Evolutionary conservation across 176 grass and related monocot species (phyloP), one percentile per base, ranked within the genome.

Genomic region (Miscanthus lutarioriparius): DNA sequence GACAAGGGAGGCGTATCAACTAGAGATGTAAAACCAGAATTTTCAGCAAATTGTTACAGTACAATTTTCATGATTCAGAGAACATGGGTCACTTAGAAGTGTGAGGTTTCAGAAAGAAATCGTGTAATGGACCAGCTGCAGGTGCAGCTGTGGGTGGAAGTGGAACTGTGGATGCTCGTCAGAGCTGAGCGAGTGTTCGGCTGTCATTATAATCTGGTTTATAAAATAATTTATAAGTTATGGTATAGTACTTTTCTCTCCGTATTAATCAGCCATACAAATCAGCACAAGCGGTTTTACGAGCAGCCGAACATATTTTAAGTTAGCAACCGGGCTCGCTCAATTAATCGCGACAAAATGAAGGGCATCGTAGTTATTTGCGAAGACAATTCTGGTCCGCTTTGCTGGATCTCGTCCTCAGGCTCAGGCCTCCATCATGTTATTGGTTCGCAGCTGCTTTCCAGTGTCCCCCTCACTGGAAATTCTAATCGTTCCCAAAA

Each of bases 1-100:
- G 80, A 79, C 89, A 26, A 88, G 84, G 47, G 89, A 95, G 66
- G 91, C 84, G 38, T 95, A 90, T 69, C 35, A 36, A 36, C 35
- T 36, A 36, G 35, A 6, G 35, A 36, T 36, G 35, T 4, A 33
- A 33, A 33, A 33, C 32, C 32, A 33, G 32, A 48, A 48, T 48
- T 48, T 48, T 48, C 45, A 16, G 14, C 45, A 16, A 48, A 48
- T 0, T 5, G 1, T 5, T 5, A 16, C 47, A 0, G 14, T 48
- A 16, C 14, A 16, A 48, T 48, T 49, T 0, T 45, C 44, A 49
- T 49, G 15, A 62, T 26, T 47, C 68, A 74, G 32, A 61, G 51
- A 77, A 38, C 79, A 67, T 38, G 83, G 73, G 22, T 72, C 16
- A 56, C 70, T 79, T 33, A 3, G 25, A 25, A 63, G 4, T 33